Percentiles rank a stretch among this genome's conserved stretches.
Conservation (phyloP, 2,329 filamentous ascomycete genomes). For the Cladophialophora exuberans region DNA sequence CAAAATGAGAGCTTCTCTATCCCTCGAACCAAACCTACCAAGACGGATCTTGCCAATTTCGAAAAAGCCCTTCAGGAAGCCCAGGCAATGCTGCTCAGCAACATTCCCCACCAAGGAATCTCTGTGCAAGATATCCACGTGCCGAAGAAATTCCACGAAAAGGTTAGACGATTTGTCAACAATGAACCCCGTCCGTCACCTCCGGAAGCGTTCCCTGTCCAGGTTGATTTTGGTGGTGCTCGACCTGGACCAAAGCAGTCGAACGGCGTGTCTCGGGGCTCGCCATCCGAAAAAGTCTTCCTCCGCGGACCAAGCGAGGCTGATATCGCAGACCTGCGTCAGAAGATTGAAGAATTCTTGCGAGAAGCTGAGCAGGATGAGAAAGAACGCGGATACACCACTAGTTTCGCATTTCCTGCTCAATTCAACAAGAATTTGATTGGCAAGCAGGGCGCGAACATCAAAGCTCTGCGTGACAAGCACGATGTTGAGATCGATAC, state of each 20-base stretch:
- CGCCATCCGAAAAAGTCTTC: constrained; percentile 27
- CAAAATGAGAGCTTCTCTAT: constrained; percentile 38
- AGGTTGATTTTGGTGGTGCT: constrained; percentile 43
- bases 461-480: constrained; percentile 69
- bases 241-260: constrained; percentile 16
- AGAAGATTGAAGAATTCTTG: constrained; percentile 77
- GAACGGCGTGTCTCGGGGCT: constrained; percentile 18
- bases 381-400: constrained; percentile 85
- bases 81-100: constrained; percentile 57
- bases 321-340: constrained; percentile 70
- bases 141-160: constrained; percentile 54
- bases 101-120: constrained; percentile 43
- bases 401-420: constrained; percentile 90
- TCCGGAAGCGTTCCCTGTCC: constrained; percentile 59
- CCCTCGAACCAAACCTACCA: constrained; percentile 59
- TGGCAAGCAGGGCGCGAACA: constrained; percentile 68
- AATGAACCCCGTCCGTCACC: constrained; percentile 31
- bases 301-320: constrained; percentile 69
- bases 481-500: constrained; percentile 82
- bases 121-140: constrained; percentile 31
- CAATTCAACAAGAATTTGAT: constrained; percentile 89
- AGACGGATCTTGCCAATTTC: constrained; percentile 59
- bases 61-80: constrained; percentile 62
- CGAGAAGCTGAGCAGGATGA: constrained; percentile 90
- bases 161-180: constrained; percentile 61